A percentile compares a stretch with the other conserved stretches of the same genome.
phyloP scores from a whole-genome alignment of 1,284 basidiomycete genomes.

The Ceratobasidium sp. region DNA sequence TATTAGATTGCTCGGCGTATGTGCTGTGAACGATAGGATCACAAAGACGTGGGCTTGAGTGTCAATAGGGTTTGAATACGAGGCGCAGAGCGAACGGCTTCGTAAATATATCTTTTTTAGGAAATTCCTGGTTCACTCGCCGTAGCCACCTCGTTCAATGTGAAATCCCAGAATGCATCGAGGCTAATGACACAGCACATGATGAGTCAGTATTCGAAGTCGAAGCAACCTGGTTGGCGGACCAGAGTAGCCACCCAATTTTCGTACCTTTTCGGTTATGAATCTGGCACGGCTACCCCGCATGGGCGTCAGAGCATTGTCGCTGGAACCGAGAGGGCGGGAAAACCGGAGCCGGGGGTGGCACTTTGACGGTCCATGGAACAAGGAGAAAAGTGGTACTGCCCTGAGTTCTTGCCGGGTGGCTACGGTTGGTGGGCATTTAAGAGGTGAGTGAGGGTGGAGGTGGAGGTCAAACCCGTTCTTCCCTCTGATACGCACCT shows the following conservation, averaged over 20 bases:
- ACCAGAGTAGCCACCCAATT: background rate
- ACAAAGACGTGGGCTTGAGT: too few species aligned
- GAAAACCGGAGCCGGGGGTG: background rate
- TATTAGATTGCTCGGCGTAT: too few species aligned
- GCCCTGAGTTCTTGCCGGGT: background rate
- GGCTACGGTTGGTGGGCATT: slow-evolving; percentile 1
- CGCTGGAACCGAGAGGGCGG: background rate
- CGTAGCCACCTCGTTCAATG: background rate
- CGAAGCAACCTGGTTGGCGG: too few species aligned
- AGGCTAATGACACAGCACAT: too few species aligned
- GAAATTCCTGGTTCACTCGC: background rate
- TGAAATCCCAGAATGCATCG: too few species aligned
- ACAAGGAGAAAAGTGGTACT: background rate
- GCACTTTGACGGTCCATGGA: background rate
- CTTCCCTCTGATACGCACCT: background rate
- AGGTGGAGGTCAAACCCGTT: background rate
- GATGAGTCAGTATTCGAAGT: too few species aligned
- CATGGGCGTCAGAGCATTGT: too few species aligned
- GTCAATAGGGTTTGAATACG: too few species aligned
- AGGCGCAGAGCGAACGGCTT: too few species aligned
- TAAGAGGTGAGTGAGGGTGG: background rate
- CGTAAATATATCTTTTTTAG: slow-evolving; percentile 12
- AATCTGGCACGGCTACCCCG: too few species aligned
- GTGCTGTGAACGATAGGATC: too few species aligned
- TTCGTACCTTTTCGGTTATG: background rate